Percentiles rank a stretch among this genome's conserved stretches.
These are phyloP conservation scores for Boletus sp. DNA, from an alignment of 1,284 basidiomycete species.

Conservation along the genomic window DNA sequence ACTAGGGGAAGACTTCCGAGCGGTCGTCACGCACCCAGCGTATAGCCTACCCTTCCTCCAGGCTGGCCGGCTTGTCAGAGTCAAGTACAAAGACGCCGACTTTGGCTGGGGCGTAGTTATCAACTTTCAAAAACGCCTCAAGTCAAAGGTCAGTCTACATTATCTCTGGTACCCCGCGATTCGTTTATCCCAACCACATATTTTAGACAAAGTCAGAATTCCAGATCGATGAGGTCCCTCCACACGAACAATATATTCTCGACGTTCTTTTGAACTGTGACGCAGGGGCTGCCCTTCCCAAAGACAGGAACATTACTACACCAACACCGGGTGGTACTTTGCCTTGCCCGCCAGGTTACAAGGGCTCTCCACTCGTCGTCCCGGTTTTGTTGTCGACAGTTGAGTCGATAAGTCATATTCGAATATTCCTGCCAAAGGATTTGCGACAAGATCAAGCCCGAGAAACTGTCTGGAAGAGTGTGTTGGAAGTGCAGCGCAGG, in stretches of 20 bases:
- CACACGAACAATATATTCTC: constrained; percentile 91
- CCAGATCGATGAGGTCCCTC: constrained; percentile 61
- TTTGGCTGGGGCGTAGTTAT: constrained; percentile 97
- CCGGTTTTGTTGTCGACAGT: constrained; percentile 89
- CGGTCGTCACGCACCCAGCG: constrained; percentile 92
- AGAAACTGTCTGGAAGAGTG: constrained; percentile 86
- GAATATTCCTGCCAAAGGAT: constrained; percentile 90
- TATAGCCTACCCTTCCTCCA: constrained; percentile 95
- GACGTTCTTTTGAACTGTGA: constrained; percentile 92
- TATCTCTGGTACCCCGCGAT: background rate
- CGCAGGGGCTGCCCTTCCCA: constrained; percentile 60
- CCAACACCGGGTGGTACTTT: constrained; percentile 68
- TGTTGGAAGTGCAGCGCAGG: constrained; percentile 85
- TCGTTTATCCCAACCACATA: background rate
- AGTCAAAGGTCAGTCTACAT: constrained; percentile 57
- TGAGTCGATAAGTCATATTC: constrained; percentile 83
- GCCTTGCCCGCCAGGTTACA: constrained; percentile 69
- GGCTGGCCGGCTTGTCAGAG: constrained; percentile 85
- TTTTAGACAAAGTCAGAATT: constrained; percentile 31
- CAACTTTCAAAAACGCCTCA: constrained; percentile 85
- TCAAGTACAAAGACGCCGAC: constrained; percentile 84
- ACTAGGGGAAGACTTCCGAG: constrained; percentile 83
- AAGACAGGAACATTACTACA: constrained; percentile 55
- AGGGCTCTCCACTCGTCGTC: constrained; percentile 83
- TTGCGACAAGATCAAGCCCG: constrained; percentile 74